A percentile compares a stretch with the other conserved stretches of the same genome.
Conservation (phyloP, 2,329 filamentous ascomycete genomes). For the Furcasterigmium furcatum region DNA sequence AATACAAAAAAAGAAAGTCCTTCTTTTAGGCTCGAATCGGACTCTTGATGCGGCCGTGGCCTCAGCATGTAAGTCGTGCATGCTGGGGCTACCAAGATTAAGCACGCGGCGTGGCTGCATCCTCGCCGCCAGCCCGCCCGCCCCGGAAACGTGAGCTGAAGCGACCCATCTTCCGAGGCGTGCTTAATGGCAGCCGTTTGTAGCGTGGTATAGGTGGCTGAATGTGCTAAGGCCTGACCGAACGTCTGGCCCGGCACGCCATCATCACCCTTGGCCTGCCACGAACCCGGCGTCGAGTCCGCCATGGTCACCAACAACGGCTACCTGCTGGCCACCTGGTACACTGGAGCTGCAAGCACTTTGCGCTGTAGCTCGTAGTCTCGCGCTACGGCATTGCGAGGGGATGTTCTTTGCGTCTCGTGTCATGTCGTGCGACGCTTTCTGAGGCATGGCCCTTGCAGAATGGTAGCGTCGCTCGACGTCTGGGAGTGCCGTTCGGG, state of each 20-base stretch:
- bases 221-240: too few species aligned
- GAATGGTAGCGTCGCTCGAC: conserved; percentile 5
- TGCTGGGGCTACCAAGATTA: background rate
- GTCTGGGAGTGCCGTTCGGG: too few species aligned
- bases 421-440: conserved; percentile 11
- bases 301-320: background rate
- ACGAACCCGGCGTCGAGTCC: too few species aligned
- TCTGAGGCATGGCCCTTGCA: background rate
- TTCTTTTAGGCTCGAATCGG: too few species aligned
- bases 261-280: too few species aligned
- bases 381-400: background rate
- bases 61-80: background rate
- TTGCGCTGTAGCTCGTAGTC: conserved; percentile 2
- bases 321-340: conserved; percentile 2
- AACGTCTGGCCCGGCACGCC: too few species aligned
- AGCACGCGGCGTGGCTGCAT: conserved; percentile 3
- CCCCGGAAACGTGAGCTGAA: background rate
- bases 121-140: background rate
- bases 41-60: too few species aligned
- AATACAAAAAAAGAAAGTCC: too few species aligned
- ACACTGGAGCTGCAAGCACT: conserved; percentile 6
- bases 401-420: conserved; percentile 7
- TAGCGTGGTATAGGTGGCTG: too few species aligned
- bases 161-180: conserved; percentile 2
- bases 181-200: too few species aligned